Conservation (phyloP, 2,329 filamentous ascomycete genomes). For the Beauveria scarabaeidicola region DNA sequence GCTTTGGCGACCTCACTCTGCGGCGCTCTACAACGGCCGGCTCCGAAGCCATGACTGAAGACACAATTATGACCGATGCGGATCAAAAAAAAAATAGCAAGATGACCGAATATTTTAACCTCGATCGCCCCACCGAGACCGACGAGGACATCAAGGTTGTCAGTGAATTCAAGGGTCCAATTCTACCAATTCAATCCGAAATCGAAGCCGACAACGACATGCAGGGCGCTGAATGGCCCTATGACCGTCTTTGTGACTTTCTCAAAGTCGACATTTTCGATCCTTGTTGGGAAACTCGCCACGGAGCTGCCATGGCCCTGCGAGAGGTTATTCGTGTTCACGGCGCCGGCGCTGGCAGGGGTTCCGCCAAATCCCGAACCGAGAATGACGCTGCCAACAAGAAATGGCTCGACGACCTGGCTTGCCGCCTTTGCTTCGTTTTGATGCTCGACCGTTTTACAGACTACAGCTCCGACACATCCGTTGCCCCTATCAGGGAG, state of each 20-base stretch:
- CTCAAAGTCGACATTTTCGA: slow-evolving; percentile 92
- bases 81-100: slow-evolving; percentile 55
- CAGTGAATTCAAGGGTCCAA: slow-evolving; percentile 85
- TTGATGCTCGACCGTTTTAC: slow-evolving; percentile 97
- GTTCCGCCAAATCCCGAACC: slow-evolving; percentile 56
- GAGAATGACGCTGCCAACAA: slow-evolving; percentile 77
- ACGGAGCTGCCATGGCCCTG: slow-evolving; percentile 91
- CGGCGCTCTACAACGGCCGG: slow-evolving; percentile 52
- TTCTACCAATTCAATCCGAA: slow-evolving; percentile 74
- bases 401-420: slow-evolving; percentile 85
- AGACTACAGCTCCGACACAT: slow-evolving; percentile 95
- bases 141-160: slow-evolving; percentile 91
- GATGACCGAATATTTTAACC: slow-evolving; percentile 77
- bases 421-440: slow-evolving; percentile 90
- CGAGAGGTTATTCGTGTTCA: slow-evolving; percentile 90
- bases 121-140: slow-evolving; percentile 67
- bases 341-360: slow-evolving; percentile 75
- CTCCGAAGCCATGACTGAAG: slow-evolving; percentile 54
- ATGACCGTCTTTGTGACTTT: slow-evolving; percentile 87
- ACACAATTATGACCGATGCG: slow-evolving; percentile 43
- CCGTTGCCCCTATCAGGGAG: slow-evolving; percentile 90
- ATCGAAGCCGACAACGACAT: slow-evolving; percentile 70
- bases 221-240: slow-evolving; percentile 84
- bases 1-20: slow-evolving; percentile 77
- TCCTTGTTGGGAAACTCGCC: slow-evolving; percentile 85